phyloP scores from a whole-genome alignment of 495 filamentous ascomycete species.

The Podospora appendiculata region DNA sequence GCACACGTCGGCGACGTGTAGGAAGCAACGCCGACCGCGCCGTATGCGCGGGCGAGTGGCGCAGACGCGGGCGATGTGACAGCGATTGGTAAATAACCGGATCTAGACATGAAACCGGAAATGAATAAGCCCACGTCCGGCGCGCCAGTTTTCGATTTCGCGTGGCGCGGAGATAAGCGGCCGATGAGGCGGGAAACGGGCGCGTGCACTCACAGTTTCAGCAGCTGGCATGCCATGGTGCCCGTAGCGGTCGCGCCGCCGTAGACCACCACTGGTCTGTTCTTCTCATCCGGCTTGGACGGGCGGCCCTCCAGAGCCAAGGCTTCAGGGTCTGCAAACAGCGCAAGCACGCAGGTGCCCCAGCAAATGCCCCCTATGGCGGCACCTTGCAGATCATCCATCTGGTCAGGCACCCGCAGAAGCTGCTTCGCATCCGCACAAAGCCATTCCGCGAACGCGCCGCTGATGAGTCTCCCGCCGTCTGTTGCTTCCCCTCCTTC shows the following conservation, averaged over 20 bases:
- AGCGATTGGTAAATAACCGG: conserved; percentile 1
- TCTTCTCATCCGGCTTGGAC: not conserved
- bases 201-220: conserved; percentile 2
- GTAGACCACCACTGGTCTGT: conserved; percentile 1
- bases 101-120: not conserved
- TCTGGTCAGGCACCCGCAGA: not conserved
- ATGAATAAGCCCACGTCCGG: too few relatives aligned
- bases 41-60: not conserved
- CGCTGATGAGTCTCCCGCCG: not conserved
- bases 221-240: conserved; percentile 5
- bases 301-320: not conserved
- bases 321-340: not conserved
- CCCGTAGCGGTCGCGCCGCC: conserved; percentile 3
- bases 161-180: too few relatives aligned
- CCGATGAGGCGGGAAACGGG: too few relatives aligned
- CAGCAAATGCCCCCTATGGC: not conserved
- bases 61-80: conserved; percentile 4
- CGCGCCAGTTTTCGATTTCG: too few relatives aligned
- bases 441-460: not conserved
- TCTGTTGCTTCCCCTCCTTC: not conserved
- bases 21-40: not conserved
- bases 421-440: not conserved
- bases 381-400: conserved; percentile 1
- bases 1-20: too few relatives aligned
- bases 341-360: conserved; percentile 1